Evolutionary conservation across 2,329 filamentous ascomycete genomes (phyloP).

Genomic region (Epichloe festucae): DNA sequence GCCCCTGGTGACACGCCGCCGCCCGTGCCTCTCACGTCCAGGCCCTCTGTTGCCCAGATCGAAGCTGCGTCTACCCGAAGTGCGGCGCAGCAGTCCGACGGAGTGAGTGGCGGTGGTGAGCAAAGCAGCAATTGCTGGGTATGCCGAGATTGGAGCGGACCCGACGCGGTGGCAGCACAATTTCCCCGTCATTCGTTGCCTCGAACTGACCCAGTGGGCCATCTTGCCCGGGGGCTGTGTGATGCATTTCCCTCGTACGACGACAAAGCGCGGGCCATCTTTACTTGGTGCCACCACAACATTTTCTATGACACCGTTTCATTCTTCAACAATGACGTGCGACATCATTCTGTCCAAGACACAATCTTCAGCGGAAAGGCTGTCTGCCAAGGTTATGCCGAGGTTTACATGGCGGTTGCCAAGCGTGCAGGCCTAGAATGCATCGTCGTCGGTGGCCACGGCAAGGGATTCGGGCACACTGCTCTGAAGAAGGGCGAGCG

Average conservation of each 20-base stretch:
- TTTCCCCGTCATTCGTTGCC: conserved; percentile 65
- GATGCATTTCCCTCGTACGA: conserved; percentile 67
- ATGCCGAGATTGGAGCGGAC: conserved; percentile 78
- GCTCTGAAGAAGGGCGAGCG: conserved; percentile 49
- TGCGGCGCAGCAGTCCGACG: conserved; percentile 12
- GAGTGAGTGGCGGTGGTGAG: background rate
- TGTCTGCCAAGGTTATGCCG: conserved; percentile 86
- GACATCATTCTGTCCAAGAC: conserved; percentile 53
- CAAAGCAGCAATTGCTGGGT: conserved; percentile 46
- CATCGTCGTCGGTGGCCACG: conserved; percentile 62
- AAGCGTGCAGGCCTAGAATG: conserved; percentile 67
- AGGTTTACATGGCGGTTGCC: conserved; percentile 67
- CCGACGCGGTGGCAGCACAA: conserved; percentile 64
- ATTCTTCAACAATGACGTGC: conserved; percentile 63
- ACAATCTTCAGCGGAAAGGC: conserved; percentile 68
- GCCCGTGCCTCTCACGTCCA: conserved; percentile 37
- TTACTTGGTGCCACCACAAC: conserved; percentile 93
- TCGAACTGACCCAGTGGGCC: conserved; percentile 48
- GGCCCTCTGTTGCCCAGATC: conserved; percentile 39
- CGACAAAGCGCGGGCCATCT: conserved; percentile 86
- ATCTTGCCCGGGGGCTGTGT: conserved; percentile 66
- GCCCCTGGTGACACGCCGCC: conserved; percentile 29
- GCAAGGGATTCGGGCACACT: conserved; percentile 71
- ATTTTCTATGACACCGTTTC: conserved; percentile 69
- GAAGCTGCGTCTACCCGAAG: conserved; percentile 27